Base-by-base conservation (phyloP, 148 eudicot species). In the Rhododendron griersonianum region DNA sequence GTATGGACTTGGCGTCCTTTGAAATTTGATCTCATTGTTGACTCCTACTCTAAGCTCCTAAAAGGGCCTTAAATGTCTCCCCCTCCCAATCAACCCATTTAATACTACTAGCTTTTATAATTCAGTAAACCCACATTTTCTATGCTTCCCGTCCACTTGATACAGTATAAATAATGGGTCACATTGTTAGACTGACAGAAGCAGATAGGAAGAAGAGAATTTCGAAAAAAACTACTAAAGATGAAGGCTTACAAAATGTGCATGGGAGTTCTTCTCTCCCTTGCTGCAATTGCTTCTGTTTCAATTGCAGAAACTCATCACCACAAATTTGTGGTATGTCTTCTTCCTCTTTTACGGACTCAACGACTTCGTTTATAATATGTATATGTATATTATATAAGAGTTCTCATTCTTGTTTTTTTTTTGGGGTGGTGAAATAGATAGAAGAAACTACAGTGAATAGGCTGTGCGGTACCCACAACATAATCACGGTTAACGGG, bases 401-500 rank as follows among this genome's bases (percentile, higher is more conserved):
- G 37, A 39, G 37, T 74, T 15, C 11, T 35, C 79, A 7, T 75
- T 35, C n/a, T 37, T 75, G 23, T 7, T 4, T 4, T 15, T 33
- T 69, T 73, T 33, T 73, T 78, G 2, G 16, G 41, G 76, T 35
- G 41, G 1, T 80, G 81, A 23, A 78, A 91, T 91, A 96, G 99
- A 91, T 95, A 81, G 92, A 91, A 92, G 91, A 90, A 86, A 88
- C 93, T 18, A 84, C 89, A 53, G 93, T 95, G 88, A 90, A 85
- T 59, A 91, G 99, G 91, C 85, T 96, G 87, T 96, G 99, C 95
- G 91, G 82, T 82, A 93, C 91, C 51, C 90, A 83, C 21, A 90
- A 84, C 81, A 89, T 91, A 61, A 90, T 96, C 82, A 96, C 98
- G 0, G 98, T 96, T 1, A 96, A 96, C 51, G 98, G 97, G n/a